Base-by-base conservation (phyloP, 768 basidiomycete genomes). In the Boletus sp. region DNA sequence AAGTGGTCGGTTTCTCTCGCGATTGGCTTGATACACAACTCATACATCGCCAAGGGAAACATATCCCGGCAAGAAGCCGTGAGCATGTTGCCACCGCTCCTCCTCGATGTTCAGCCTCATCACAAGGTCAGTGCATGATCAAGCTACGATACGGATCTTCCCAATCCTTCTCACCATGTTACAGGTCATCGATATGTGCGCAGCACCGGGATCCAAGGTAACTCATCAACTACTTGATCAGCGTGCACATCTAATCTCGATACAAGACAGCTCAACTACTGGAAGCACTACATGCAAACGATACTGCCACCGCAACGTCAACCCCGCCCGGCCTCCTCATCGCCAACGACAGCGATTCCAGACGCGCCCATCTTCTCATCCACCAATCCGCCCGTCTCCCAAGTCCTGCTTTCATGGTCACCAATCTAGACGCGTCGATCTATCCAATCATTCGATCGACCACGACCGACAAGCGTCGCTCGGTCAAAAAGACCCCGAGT, bases 71-170 rank as follows among this genome's bases (percentile, higher is more conserved):
- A 98, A 72, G 97, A 99, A 73, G 94, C 93, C 17, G 97, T 99
- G 56, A 96, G 93, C 70, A 99, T 99, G 97, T 78, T 99, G n/a
- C 97, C 97, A 6, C 96, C 97, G 1, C 81, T 99, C 2, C 86
- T 98, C 63, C 83, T 99, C 35, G 91, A 94, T 54, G 92, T 98
- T n/a, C 79, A 92, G 66, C 92, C 97, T 0, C 90, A 97, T 69
- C 96, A 98, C 70, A 79, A 77, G 65, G 90, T 86, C 67, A 50
- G 80, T 74, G 11, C 10, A 30, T n/a, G 40, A 8, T 47, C 51
- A 35, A 44, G 11, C 45, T 35, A 24, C 37, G 4, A 47, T 24
- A 24, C 45, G 18, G 37, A n/a, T n/a, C 40, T 54, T 52, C n/a
- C 36, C 30, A 29, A 18, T 24, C 24, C 1, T 37, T 55, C 39